These are phyloP conservation scores for Ganoderma multipileum DNA, from an alignment of 1,284 basidiomycete species.

Conservation along the genomic window DNA sequence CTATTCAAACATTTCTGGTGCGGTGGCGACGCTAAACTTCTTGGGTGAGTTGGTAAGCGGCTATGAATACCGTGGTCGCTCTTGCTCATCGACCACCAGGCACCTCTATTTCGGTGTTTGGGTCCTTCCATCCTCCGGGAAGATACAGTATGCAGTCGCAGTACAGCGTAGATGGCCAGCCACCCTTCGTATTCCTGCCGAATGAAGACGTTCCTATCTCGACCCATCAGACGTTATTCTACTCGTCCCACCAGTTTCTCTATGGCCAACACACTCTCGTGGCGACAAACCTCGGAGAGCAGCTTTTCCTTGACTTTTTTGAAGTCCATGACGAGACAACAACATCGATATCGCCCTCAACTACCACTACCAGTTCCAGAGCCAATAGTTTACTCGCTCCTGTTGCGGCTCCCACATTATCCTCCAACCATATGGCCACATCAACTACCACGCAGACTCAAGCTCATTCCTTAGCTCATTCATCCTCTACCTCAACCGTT, in stretches of 20 bases:
- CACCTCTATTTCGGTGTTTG: conserved; percentile 16
- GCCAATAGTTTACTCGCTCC: no score
- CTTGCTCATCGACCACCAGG: conserved; percentile 3
- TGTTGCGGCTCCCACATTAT: no score
- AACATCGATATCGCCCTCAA: not conserved
- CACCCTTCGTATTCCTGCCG: not conserved
- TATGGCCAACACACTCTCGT: conserved; percentile 11
- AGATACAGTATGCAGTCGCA: conserved; percentile 21
- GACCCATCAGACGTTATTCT: conserved; percentile 15
- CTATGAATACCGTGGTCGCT: not conserved
- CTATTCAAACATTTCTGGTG: not conserved
- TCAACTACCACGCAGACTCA: no score
- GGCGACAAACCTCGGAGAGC: conserved; percentile 20
- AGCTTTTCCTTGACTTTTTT: conserved; percentile 22
- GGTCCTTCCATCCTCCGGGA: conserved; percentile 18
- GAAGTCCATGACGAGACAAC: not conserved
- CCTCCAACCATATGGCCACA: no score
- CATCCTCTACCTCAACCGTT: no score
- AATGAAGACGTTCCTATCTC: conserved; percentile 3
- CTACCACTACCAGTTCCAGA: not conserved
- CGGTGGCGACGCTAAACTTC: not conserved
- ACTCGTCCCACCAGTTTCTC: not conserved
- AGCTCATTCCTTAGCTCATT: no score
- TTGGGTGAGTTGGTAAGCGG: not conserved
- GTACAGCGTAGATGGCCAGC: conserved; percentile 17